Conservation (phyloP, 1,139 yeast species). For the Protomyces gravidus region DNA sequence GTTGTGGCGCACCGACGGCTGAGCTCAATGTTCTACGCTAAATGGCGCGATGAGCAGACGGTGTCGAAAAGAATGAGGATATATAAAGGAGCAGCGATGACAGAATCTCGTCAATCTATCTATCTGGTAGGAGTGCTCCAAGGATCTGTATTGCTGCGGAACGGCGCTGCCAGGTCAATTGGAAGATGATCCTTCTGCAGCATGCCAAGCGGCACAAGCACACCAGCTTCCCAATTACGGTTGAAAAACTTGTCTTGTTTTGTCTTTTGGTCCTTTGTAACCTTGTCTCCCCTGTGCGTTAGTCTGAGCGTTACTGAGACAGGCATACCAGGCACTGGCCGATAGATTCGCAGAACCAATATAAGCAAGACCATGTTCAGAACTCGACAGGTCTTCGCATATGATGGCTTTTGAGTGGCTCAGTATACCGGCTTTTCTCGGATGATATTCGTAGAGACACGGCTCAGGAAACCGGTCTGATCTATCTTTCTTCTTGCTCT, state of each 20-base stretch:
- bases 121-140: background rate
- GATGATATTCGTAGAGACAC: slow-evolving; percentile 31
- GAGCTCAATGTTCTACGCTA: too few species aligned
- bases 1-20: too few species aligned
- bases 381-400: slow-evolving; percentile 9
- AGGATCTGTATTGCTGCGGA: slow-evolving; percentile 1
- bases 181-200: background rate
- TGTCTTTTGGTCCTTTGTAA: slow-evolving; percentile 27
- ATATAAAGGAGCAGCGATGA: too few species aligned
- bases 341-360: slow-evolving; percentile 37
- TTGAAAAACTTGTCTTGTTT: slow-evolving; percentile 27
- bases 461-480: slow-evolving; percentile 31
- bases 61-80: too few species aligned
- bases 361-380: slow-evolving; percentile 29
- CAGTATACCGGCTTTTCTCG: slow-evolving; percentile 32
- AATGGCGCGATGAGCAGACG: too few species aligned
- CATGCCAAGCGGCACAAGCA: slow-evolving; percentile 25
- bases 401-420: slow-evolving; percentile 34
- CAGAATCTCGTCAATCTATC: too few species aligned
- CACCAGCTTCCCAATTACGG: slow-evolving; percentile 36
- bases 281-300: slow-evolving; percentile 31
- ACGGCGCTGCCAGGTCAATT: background rate
- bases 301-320: background rate
- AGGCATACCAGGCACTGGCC: slow-evolving; percentile 35
- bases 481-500: slow-evolving; percentile 12